Percentiles rank a stretch among this genome's conserved stretches.
phyloP scores from a whole-genome alignment of 169 alveolate species.

The Plasmodium fragile region DNA sequence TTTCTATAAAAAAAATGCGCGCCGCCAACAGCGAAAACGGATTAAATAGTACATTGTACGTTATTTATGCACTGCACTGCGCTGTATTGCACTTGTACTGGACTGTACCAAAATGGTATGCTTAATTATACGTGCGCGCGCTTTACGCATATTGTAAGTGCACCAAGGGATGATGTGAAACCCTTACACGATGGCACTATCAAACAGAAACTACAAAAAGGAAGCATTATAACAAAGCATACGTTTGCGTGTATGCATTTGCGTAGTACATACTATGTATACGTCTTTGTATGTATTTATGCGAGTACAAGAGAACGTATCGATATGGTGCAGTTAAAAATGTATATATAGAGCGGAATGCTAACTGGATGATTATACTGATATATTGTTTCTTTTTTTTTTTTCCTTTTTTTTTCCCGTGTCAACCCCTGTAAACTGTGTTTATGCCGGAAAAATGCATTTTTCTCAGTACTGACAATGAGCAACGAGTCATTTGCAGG shows the following conservation, averaged over 20 bases:
- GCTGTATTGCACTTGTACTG: not conserved
- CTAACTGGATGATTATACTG: not conserved
- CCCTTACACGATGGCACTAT: not conserved
- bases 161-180: not conserved
- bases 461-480: not conserved
- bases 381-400: not conserved
- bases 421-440: not conserved
- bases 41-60: not conserved
- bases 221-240: not conserved
- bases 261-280: not conserved
- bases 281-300: not conserved
- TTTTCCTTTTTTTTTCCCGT: not conserved
- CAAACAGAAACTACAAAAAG: not conserved
- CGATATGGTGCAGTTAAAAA: not conserved
- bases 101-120: not conserved
- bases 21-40: not conserved
- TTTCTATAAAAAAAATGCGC: not conserved
- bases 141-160: not conserved
- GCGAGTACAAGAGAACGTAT: not conserved
- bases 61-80: not conserved
- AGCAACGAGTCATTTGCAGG: not conserved
- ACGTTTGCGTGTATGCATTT: not conserved
- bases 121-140: not conserved
- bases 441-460: not conserved
- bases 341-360: not conserved